phyloP scores from a whole-genome alignment of 2,329 filamentous ascomycete species.

The Chaetomiaceae sp. region DNA sequence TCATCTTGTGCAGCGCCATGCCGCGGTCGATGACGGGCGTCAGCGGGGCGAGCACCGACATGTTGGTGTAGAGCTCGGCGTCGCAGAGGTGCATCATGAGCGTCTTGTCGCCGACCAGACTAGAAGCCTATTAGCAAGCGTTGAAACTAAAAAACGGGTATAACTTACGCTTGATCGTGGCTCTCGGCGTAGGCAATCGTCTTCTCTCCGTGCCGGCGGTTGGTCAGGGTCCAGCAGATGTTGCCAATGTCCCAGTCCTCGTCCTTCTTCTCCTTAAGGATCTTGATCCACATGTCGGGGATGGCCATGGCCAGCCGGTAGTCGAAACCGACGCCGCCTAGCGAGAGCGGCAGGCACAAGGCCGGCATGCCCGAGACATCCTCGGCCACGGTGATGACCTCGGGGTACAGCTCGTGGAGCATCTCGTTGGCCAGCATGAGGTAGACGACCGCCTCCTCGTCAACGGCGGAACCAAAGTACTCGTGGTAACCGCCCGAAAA shows the following conservation, averaged over 20 bases:
- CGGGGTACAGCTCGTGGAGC: slow-evolving; percentile 84
- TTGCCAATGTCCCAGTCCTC: slow-evolving; percentile 86
- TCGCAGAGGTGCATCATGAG: slow-evolving; percentile 98
- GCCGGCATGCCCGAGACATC: slow-evolving; percentile 98
- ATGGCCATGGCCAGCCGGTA: slow-evolving; percentile 97
- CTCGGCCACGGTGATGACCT: slow-evolving; percentile 87
- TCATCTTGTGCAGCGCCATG: slow-evolving; percentile 94
- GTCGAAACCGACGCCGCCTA: slow-evolving; percentile 94
- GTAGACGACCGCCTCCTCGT: slow-evolving; percentile 91
- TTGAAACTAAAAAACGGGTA: not conserved
- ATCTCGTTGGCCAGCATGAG: slow-evolving; percentile 96
- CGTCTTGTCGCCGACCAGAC: slow-evolving; percentile 92
- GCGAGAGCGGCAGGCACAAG: slow-evolving; percentile 77
- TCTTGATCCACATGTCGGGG: slow-evolving; percentile 99
- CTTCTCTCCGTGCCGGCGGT: slow-evolving; percentile 92
- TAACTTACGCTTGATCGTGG: slow-evolving; percentile 87
- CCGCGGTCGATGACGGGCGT: slow-evolving; percentile 87
- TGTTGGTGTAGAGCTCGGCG: slow-evolving; percentile 95
- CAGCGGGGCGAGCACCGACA: slow-evolving; percentile 80
- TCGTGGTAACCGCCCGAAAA: slow-evolving; percentile 98
- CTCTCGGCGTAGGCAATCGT: slow-evolving; percentile 97
- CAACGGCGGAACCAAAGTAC: slow-evolving; percentile 85
- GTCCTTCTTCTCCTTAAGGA: slow-evolving; percentile 88
- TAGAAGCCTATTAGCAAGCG: slow-evolving; percentile 35
- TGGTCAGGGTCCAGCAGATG: slow-evolving; percentile 83